These are phyloP conservation scores for Hydrangea macrophylla DNA, from an alignment of 148 eudicot species.

Conservation along the genomic window DNA sequence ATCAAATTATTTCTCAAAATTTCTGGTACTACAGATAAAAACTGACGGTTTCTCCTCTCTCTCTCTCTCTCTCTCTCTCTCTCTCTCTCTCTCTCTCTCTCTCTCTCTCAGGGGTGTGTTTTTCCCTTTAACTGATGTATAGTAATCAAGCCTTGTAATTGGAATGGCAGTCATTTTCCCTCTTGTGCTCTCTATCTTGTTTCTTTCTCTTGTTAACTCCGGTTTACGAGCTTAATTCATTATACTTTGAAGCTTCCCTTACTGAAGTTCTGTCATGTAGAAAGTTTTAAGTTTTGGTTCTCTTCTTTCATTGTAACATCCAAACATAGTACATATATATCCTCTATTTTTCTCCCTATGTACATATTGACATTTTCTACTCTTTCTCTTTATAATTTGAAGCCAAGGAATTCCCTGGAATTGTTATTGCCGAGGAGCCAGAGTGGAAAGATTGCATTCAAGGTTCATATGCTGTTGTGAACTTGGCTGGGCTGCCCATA, in stretches of 20 bases:
- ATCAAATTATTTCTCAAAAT: neutral
- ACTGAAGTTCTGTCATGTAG: neutral
- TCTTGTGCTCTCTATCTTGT: too few species aligned
- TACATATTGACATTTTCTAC: neutral
- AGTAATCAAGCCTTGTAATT: too few species aligned
- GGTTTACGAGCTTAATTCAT: too few species aligned
- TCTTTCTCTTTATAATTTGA: slow-evolving; percentile 18
- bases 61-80: neutral
- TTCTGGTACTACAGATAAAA: neutral
- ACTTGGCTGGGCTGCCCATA: slow-evolving; percentile 91
- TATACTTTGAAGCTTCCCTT: neutral
- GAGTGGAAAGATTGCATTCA: slow-evolving; percentile 81
- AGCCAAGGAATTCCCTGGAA: slow-evolving; percentile 83
- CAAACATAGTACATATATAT: neutral
- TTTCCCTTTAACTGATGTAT: too few species aligned
- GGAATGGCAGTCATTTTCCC: too few species aligned
- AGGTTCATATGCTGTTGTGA: slow-evolving; percentile 93
- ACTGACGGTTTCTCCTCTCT: neutral
- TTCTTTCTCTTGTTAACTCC: too few species aligned
- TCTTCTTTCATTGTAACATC: neutral
- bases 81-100: too few species aligned
- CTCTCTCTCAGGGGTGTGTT: too few species aligned
- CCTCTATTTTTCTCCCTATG: neutral
- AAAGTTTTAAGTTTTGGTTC: neutral
- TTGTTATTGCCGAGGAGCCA: slow-evolving; percentile 78